These are phyloP conservation scores for Cyclotella distinguenda DNA, from an alignment of 108 stramenopile species.

Conservation along the genomic window DNA sequence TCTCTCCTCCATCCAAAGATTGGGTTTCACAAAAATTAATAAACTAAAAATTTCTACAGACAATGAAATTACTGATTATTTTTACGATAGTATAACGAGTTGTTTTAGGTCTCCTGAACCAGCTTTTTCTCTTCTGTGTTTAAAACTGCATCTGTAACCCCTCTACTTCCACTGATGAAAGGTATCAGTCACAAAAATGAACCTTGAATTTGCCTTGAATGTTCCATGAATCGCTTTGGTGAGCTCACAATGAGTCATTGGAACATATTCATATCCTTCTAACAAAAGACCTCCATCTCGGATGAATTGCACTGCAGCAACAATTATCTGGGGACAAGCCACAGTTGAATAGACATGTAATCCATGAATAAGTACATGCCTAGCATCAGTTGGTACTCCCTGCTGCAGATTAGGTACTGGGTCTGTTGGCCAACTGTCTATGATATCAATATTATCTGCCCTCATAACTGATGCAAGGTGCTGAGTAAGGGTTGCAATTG, in stretches of 20 bases:
- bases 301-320: not conserved
- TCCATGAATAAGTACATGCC: not conserved
- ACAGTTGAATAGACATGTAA: not conserved
- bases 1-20: too few relatives aligned
- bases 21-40: constrained; percentile 96
- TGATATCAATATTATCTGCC: not conserved
- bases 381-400: not conserved
- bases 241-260: not conserved
- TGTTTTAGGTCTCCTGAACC: too few relatives aligned
- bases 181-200: not conserved
- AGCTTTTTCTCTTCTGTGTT: too few relatives aligned
- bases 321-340: not conserved
- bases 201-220: not conserved
- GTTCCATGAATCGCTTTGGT: not conserved
- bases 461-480: not conserved
- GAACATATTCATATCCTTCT: not conserved
- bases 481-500: too few relatives aligned
- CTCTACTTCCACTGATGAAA: too few relatives aligned
- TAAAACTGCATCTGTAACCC: too few relatives aligned
- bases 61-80: too few relatives aligned
- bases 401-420: not conserved
- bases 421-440: not conserved
- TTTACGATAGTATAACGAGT: too few relatives aligned
- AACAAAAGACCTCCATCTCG: not conserved
- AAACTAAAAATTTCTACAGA: too few relatives aligned